Evolutionary conservation across 208 protist genomes (phyloP).

Genomic region (Wallacemonas collosoma): DNA sequence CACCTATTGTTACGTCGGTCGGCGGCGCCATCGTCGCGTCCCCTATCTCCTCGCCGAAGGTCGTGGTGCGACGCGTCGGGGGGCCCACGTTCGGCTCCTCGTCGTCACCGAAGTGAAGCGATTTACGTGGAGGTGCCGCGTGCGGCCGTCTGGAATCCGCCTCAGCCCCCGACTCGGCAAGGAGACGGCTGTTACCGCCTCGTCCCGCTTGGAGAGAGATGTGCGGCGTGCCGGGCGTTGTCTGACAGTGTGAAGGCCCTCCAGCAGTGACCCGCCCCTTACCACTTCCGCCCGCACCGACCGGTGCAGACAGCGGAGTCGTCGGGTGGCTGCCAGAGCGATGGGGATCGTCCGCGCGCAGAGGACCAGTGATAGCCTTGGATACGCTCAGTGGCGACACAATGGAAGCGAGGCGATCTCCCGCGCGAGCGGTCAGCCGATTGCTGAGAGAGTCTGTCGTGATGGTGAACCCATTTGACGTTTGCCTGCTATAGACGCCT

Average conservation of each 20-base stretch:
- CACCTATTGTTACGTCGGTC: constrained; percentile 9
- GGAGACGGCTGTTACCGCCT: constrained; percentile 1
- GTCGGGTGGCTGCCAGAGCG: constrained; percentile 11
- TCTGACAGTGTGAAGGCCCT: background rate
- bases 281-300: background rate
- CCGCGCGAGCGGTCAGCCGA: constrained; percentile 21
- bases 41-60: background rate
- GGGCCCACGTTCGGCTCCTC: too few relatives aligned
- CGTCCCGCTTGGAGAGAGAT: background rate
- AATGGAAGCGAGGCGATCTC: constrained; percentile 5
- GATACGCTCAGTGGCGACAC: constrained; percentile 2
- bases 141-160: too few relatives aligned
- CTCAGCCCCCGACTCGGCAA: background rate
- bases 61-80: background rate
- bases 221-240: constrained; percentile 1
- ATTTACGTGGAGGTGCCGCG: background rate
- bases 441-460: constrained; percentile 60
- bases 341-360: background rate
- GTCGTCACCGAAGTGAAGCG: background rate
- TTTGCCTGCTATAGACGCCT: constrained; percentile 28
- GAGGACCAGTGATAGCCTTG: background rate
- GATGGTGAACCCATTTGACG: constrained; percentile 28
- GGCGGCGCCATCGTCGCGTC: background rate
- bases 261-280: too few relatives aligned
- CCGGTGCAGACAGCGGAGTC: constrained; percentile 24